A percentile compares a stretch with the other conserved stretches of the same genome.
phyloP scores from a whole-genome alignment of 2,329 filamentous ascomycete species.

The Zasmidium citrigriseum region DNA sequence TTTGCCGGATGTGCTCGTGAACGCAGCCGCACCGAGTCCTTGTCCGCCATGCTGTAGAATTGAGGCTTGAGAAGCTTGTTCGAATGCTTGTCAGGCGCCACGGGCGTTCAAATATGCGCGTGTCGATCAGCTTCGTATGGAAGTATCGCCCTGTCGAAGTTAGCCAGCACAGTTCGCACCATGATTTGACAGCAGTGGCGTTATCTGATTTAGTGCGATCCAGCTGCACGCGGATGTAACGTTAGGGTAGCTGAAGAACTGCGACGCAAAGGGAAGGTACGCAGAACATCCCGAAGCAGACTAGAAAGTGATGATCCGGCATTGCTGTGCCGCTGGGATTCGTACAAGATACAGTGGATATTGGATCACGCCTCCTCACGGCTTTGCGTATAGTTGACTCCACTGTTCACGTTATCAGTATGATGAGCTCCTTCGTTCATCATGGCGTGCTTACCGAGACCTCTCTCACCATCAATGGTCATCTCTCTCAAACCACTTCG shows the following conservation, averaged over 20 bases:
- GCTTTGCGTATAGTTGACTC: not conserved
- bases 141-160: not conserved
- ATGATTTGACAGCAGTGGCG: not conserved
- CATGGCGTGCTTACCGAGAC: not conserved
- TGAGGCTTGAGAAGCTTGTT: not conserved
- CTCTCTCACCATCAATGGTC: conserved; percentile 7
- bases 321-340: not conserved
- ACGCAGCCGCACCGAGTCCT: not conserved
- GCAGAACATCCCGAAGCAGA: not conserved
- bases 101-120: not conserved
- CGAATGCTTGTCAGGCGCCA: not conserved
- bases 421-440: too few species aligned
- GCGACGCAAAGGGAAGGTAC: not conserved
- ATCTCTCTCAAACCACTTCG: conserved; percentile 40
- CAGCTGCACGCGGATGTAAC: not conserved
- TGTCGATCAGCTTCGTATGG: not conserved
- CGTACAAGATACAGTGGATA: not conserved
- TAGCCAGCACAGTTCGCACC: not conserved
- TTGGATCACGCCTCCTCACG: not conserved
- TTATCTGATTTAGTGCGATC: not conserved
- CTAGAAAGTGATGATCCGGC: not conserved
- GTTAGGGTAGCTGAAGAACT: not conserved
- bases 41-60: not conserved
- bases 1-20: not conserved
- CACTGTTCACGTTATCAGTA: not conserved